These are phyloP conservation scores for Colletotrichum gigasporum DNA, from an alignment of 2,329 filamentous ascomycete species.

Conservation along the genomic window DNA sequence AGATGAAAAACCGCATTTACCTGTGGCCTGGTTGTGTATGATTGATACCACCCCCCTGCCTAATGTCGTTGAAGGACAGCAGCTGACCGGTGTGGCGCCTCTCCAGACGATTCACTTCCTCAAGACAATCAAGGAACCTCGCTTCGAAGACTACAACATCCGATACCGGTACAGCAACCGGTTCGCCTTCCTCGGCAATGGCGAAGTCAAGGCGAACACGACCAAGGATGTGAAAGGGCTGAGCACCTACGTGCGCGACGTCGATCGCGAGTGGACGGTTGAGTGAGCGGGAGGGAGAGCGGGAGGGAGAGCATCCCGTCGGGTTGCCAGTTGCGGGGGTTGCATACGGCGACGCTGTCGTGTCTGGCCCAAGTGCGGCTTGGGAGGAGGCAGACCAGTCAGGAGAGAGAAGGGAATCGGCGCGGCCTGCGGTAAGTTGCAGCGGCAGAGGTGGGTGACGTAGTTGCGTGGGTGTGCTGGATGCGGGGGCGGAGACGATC, in stretches of 20 bases:
- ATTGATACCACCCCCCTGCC: neutral
- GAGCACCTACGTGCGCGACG: conserved; percentile 53
- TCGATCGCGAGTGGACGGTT: conserved; percentile 54
- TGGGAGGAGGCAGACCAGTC: neutral
- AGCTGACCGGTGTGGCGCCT: neutral
- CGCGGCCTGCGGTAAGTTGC: neutral
- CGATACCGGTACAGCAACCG: conserved; percentile 46
- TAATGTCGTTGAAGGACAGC: neutral
- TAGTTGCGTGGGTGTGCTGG: neutral
- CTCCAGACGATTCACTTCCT: conserved; percentile 46
- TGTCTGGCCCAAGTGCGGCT: neutral
- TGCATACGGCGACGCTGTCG: neutral
- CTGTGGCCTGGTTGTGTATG: conserved; percentile 45
- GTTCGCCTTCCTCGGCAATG: conserved; percentile 50
- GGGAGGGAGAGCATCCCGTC: neutral
- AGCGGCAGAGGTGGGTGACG: neutral
- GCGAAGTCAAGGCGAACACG: conserved; percentile 53
- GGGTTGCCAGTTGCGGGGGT: neutral
- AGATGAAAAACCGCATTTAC: conserved; percentile 44
- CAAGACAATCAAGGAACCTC: conserved; percentile 46
- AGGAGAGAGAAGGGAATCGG: neutral
- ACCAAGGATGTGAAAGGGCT: conserved; percentile 49
- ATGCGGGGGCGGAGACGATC: neutral
- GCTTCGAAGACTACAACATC: conserved; percentile 44
- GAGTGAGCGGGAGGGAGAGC: conserved; percentile 41